A percentile compares a stretch with the other conserved stretches of the same genome.
Evolutionary conservation across 768 basidiomycete genomes (phyloP).

Genomic region (Serendipita indica): DNA sequence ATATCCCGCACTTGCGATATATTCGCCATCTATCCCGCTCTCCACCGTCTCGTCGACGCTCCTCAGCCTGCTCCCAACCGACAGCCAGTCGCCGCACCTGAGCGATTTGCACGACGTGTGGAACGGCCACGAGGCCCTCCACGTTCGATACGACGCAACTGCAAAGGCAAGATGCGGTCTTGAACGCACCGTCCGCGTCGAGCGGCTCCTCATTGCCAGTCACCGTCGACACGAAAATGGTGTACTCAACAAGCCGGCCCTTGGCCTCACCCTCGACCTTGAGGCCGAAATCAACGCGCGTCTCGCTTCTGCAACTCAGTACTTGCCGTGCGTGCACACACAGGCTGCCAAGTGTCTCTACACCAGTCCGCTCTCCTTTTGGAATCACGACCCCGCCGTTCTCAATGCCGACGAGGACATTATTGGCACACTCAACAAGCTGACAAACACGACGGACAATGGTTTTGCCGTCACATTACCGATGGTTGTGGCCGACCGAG

Average conservation of each 20-base stretch:
- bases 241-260: constrained; percentile 44
- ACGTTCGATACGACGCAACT: constrained; percentile 53
- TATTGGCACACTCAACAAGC: constrained; percentile 39
- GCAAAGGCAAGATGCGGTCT: constrained; percentile 55
- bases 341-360: constrained; percentile 46
- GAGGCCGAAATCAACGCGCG: constrained; percentile 40
- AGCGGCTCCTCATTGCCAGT: constrained; percentile 59
- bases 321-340: constrained; percentile 39
- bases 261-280: constrained; percentile 49
- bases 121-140: constrained; percentile 48
- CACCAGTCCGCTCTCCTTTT: constrained; percentile 60
- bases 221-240: constrained; percentile 29
- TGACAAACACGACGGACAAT: constrained; percentile 40
- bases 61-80: constrained; percentile 42
- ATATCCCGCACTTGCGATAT: constrained; percentile 78
- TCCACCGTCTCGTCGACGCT: constrained; percentile 29
- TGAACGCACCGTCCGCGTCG: constrained; percentile 57
- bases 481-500: constrained; percentile 66
- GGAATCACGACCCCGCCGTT: constrained; percentile 45
- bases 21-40: constrained; percentile 55
- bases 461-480: constrained; percentile 52
- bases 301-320: constrained; percentile 23
- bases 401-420: constrained; percentile 40
- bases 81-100: constrained; percentile 29
- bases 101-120: constrained; percentile 55